A percentile compares a stretch with the other conserved stretches of the same genome.
phyloP scores from a whole-genome alignment of 306 rosid genomes.

The Mucuna pruriens region DNA sequence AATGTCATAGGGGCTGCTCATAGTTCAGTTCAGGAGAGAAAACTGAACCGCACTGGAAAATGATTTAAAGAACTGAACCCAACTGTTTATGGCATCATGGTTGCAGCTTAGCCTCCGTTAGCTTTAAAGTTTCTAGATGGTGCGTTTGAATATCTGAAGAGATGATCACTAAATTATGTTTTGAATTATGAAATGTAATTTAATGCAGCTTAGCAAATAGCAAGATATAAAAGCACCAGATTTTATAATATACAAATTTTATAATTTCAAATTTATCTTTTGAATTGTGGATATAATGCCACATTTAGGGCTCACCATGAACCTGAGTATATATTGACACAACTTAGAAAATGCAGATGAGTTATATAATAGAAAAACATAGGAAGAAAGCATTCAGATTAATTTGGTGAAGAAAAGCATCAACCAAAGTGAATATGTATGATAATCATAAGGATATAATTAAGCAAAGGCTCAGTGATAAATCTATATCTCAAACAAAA shows the following conservation, averaged over 20 bases:
- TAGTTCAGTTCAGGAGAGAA: no score
- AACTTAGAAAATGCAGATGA: neutral
- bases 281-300: neutral
- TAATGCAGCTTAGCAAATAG: no score
- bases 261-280: neutral
- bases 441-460: neutral
- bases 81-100: no score
- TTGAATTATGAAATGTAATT: no score
- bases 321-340: neutral
- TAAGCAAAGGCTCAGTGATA: neutral
- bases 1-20: no score
- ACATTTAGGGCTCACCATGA: neutral
- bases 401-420: neutral
- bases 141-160: no score
- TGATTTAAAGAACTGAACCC: no score
- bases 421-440: neutral
- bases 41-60: no score
- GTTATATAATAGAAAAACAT: neutral
- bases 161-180: no score
- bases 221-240: neutral
- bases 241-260: neutral
- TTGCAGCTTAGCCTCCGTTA: no score
- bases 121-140: no score
- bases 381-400: neutral
- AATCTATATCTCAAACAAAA: neutral